A percentile compares a stretch with the other conserved stretches of the same genome.
Evolutionary conservation across 2,329 filamentous ascomycete species (phyloP).

Genomic region (Thermoascus crustaceus): DNA sequence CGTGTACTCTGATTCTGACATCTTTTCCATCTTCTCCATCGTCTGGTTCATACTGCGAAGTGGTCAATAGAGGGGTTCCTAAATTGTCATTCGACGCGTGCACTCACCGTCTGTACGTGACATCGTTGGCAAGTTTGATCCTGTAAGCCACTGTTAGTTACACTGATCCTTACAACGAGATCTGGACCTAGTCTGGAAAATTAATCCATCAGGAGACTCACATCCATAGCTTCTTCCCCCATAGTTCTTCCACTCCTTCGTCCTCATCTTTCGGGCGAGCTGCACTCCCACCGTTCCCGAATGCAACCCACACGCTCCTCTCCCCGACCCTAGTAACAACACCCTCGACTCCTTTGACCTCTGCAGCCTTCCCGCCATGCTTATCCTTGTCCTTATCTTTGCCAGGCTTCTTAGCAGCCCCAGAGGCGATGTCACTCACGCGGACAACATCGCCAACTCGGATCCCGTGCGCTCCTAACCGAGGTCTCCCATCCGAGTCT

Average conservation of each 20-base stretch:
- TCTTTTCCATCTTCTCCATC: conserved; percentile 52
- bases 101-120: conserved; percentile 53
- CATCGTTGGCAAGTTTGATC: conserved; percentile 59
- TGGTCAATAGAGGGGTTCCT: conserved; percentile 7
- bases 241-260: conserved; percentile 42
- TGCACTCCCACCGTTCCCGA: conserved; percentile 31
- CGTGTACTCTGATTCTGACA: conserved; percentile 48
- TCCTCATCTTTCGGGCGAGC: conserved; percentile 31
- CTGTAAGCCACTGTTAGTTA: conserved; percentile 29
- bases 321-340: conserved; percentile 40
- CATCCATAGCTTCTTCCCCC: conserved; percentile 55
- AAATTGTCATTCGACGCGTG: neutral
- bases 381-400: conserved; percentile 28
- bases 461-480: conserved; percentile 39
- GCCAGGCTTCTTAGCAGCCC: conserved; percentile 15
- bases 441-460: conserved; percentile 42
- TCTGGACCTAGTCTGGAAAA: conserved; percentile 1
- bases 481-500: conserved; percentile 34
- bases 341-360: conserved; percentile 32
- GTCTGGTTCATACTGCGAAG: conserved; percentile 51
- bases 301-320: conserved; percentile 37
- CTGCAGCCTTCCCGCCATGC: conserved; percentile 21
- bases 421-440: conserved; percentile 29
- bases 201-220: conserved; percentile 35
- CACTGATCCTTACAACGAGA: neutral